Base-by-base conservation (phyloP, 805 yeast species). In the Nakazawaea sp. region DNA sequence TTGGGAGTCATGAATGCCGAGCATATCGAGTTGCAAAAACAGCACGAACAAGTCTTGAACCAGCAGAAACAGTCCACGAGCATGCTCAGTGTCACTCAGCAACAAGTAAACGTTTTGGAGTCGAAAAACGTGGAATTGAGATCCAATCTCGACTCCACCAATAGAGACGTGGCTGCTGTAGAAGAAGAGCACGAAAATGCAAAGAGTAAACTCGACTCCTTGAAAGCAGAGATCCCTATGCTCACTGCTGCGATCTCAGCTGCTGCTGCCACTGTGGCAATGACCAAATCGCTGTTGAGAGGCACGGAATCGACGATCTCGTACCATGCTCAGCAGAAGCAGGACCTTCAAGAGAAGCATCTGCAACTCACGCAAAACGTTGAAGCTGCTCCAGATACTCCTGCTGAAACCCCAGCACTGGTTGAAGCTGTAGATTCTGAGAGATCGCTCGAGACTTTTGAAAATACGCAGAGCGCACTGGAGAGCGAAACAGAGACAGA, bases 41-140 rank as follows among this genome's bases (percentile, higher is more conserved):
- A 77, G 45, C 52, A 81, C 24, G 77, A 70, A 32, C 59, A 64
- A 30, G 65, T 71, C 32, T 62, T 73, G 41, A 57, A 61, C 32
- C 82, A 80, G 38, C 68, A 75, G 16, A 72, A 71, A 44, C 81
- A 79, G 48, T 75, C 83, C 23, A 66, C 68, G 38, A 81, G 82
- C 36, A 64, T 82, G 47, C 66, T 70, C 16, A 70, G 80, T 30
- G 85, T 86, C 28, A 75, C 75, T 47, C 66, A 75, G 38, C 78
- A 81, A 29, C 96, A 88, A 53, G 67, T 81, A 33, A 79, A 75
- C 28, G 75, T 82, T 4, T 62, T 72, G n/a, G 69, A 82, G 45
- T 64, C 64, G 18, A 66, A 67, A 49, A 59, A 64, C 36, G 60
- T 65, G 35, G 70, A 66, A 28, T 43, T 59, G 27, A 47, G 38